Base-by-base conservation (phyloP, 345 rosid genomes). In the Linum usitatissimum region DNA sequence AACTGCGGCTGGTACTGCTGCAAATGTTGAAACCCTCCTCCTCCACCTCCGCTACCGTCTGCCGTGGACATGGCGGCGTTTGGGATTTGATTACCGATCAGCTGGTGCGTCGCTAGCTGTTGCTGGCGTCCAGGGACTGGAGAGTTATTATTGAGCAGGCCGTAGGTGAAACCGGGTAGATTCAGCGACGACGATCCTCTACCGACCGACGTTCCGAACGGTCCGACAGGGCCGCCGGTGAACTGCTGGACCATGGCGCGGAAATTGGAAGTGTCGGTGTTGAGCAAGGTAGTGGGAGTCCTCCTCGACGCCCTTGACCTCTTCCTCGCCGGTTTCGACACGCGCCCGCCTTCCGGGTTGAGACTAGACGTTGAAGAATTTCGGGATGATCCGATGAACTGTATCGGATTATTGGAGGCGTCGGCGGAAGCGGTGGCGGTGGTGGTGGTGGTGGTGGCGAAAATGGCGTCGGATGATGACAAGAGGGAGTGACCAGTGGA, bases 241-340 rank as follows among this genome's bases (percentile, higher is more conserved):
- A 81, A 93, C 28, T 87, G 99, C 40, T 93, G 99, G 56, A 93
- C 99, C 96, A 93, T 81, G 74, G 97, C 96, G 1, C 99, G 77
- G 75, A 93, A 93, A 59, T 93, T 93, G 0, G 91, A 64, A 8
- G 97, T 84, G 77, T 93, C 97, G 2, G 99, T 93, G 70, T 86
- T 90, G 53, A 93, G 80, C 48, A 90, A 75, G n/a, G 99, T 90
- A 57, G 99, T 90, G 0, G 99, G 99, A 66, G 97, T 90, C 64
- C 99, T 70, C 60, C 99, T 79, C 10, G 99, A 93, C 3, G 99
- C 99, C 68, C 99, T 81, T 2, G 96, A 84, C 62, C 99, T 75
- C 69, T 91, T 73, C n/a, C 99, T 86, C 10, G 75, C 59, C 2
- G 97, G 94, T 78, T 84, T 90, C 9, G 91, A 56, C 2, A 93